Evolutionary conservation across 1,139 yeast species (phyloP), one percentile per base, ranked within the genome.

Genomic region (Geotrichum reessii): DNA sequence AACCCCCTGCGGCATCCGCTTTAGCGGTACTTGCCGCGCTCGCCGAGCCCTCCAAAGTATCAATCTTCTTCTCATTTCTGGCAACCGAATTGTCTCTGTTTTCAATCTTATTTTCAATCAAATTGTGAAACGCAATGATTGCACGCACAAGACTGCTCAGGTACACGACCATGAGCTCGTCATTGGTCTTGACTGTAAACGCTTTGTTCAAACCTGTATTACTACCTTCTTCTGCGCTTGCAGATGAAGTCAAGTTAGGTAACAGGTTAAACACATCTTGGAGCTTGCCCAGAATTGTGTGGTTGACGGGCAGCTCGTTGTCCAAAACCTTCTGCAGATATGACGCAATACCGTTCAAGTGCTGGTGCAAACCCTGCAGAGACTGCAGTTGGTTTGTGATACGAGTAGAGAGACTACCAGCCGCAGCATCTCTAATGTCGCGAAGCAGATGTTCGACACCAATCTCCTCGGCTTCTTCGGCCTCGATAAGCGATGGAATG

Each of bases 381-480:
- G 97, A 89, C 67, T 87, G 90, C 69, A 93, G 82, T 68, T 92
- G 97, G 70, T 87, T 87, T 19, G 98, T 90, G 58, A 93, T 85
- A 70, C 86, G 83, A 57, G 92, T 82, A 1, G 97, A 86, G 63
- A 95, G 80, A 54, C 88, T 86, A 14, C 99, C 99, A 9, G 96
- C 95, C 8, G 98, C 97, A 67, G 92, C 97, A 71, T 93, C 98
- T 67, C 97, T 84, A 47, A 91, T 90, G 69, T 95, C 99, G 69
- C 98, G 84, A 64, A 95, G 77, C 63, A 95, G 76, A 71, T 95
- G 99, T 72, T 95, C 99, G 9, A 95, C 99, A 63, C 99, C 99
- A 66, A 95, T 95, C 74, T 95, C 99, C 74, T 95, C 99, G 2
- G 99, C 99, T 72, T 95, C 99, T 72, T 95, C 99, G 2, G 99